Evolutionary conservation across 148 eudicot genomes (phyloP), one percentile per base, ranked within the genome.

Genomic region (Silene conica): DNA sequence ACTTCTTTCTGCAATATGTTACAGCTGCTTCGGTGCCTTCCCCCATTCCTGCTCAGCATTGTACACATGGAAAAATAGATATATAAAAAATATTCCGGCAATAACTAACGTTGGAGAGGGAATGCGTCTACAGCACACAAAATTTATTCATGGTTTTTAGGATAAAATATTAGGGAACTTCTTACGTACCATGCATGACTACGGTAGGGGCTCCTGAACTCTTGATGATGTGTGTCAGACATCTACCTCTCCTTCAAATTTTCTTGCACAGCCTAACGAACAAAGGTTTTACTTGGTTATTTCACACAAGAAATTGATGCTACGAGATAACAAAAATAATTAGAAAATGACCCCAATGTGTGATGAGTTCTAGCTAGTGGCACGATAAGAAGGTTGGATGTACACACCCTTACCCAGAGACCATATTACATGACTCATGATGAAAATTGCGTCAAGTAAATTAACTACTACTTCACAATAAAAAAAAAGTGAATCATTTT

Each of bases 251-350:
- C 87, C 70, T 68, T 84, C 74, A 83, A 60, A 70, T 90, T 92
- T 71, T 89, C 94, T 82, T 93, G 96, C 71, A 93, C 84, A 70
- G 90, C 93, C 93, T 89, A 74, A 52, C 56, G 58, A 60, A 69
- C 50, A 62, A 46, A 79, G 10, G 12, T 48, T 23, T 11, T 20
- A 2, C 5, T 22, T 69, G 7, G 74, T 65, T 85, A 55, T 50
- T 28, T 68, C 3, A 21, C 18, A 54, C 52, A 0, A 64, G 60
- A 46, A 18, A 45, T 22, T 58, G 26, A 68, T 48, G 22, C 58
- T n/a, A 18, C 1, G 14, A 61, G 26, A 12, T 38, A 38, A 38
- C 43, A 6, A 1, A 5, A 38, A 5, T 3, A 34, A 34, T 34
- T 34, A 34, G 0, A 34, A 34, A 3, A 48, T 48, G 7, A 10